These are phyloP conservation scores for Parmales sp. DNA, from an alignment of 108 stramenopile genomes.

Conservation along the genomic window DNA sequence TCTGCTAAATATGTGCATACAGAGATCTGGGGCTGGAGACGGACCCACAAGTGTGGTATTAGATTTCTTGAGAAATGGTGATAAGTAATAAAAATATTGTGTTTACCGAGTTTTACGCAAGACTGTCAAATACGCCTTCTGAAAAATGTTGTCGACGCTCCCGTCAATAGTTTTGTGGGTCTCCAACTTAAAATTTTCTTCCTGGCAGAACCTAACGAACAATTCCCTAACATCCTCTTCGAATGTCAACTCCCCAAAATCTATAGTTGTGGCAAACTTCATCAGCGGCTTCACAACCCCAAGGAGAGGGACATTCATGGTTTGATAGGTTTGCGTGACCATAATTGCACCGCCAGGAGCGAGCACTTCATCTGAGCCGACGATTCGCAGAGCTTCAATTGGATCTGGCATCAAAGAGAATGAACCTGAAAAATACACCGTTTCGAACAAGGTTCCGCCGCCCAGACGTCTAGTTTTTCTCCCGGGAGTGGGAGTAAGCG, in stretches of 20 bases:
- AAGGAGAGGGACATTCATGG: constrained; percentile 35
- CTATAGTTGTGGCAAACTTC: constrained; percentile 57
- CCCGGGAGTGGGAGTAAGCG: constrained; percentile 12
- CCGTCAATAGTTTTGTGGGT: constrained; percentile 37
- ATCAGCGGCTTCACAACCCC: constrained; percentile 41
- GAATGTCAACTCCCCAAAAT: constrained; percentile 48
- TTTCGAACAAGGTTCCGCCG: constrained; percentile 34
- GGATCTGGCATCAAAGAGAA: constrained; percentile 55
- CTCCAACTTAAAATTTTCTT: constrained; percentile 29
- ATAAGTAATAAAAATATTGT: no score
- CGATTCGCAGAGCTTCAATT: constrained; percentile 28
- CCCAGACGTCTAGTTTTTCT: background rate
- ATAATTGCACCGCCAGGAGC: constrained; percentile 31
- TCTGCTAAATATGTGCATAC: no score
- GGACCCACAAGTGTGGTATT: no score
- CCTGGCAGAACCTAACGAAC: constrained; percentile 18
- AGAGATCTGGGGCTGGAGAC: no score
- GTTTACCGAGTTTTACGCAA: no score
- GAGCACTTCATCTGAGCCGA: constrained; percentile 17
- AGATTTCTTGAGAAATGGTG: no score
- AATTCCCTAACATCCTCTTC: constrained; percentile 32
- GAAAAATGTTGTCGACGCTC: constrained; percentile 40
- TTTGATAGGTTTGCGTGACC: constrained; percentile 62
- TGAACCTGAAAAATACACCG: constrained; percentile 56
- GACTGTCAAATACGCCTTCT: constrained; percentile 46